These are phyloP conservation scores for Hemileccinum hortonii DNA, from an alignment of 1,284 basidiomycete species.

Conservation along the genomic window DNA sequence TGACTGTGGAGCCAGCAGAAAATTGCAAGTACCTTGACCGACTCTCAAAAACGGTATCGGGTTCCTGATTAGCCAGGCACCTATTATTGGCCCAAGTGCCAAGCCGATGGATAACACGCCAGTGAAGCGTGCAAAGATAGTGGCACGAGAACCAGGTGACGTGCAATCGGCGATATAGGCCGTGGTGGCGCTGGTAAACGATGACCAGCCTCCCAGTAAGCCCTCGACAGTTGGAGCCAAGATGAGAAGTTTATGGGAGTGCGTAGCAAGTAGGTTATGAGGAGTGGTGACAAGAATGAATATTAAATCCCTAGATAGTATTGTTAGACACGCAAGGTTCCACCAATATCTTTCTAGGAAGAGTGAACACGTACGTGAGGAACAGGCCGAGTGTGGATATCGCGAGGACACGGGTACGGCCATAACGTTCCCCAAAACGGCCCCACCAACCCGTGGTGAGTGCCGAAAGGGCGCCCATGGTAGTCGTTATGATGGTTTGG, in stretches of 20 bases:
- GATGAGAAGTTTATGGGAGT: slow-evolving; percentile 75
- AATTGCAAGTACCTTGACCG: slow-evolving; percentile 22
- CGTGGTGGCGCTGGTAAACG: slow-evolving; percentile 73
- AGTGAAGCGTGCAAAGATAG: slow-evolving; percentile 77
- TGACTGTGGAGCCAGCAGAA: background rate
- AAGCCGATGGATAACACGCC: slow-evolving; percentile 73
- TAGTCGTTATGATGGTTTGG: slow-evolving; percentile 71
- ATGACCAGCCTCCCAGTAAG: slow-evolving; percentile 82
- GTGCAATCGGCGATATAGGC: slow-evolving; percentile 89
- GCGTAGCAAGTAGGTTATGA: slow-evolving; percentile 57
- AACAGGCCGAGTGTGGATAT: slow-evolving; percentile 70
- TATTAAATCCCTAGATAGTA: slow-evolving; percentile 58
- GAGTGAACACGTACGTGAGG: slow-evolving; percentile 57
- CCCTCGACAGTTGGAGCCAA: slow-evolving; percentile 83
- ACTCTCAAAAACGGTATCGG: slow-evolving; percentile 43
- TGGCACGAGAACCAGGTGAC: slow-evolving; percentile 77
- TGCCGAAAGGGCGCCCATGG: slow-evolving; percentile 79
- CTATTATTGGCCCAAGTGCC: slow-evolving; percentile 70
- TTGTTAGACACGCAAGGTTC: slow-evolving; percentile 9
- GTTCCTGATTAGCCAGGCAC: slow-evolving; percentile 65
- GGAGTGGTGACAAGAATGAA: slow-evolving; percentile 80
- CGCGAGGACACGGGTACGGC: slow-evolving; percentile 75
- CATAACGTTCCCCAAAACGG: slow-evolving; percentile 74
- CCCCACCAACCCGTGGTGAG: slow-evolving; percentile 90
- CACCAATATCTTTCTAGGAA: background rate